Base-by-base conservation (phyloP, 108 stramenopile species). In the Pseudonitzschia delicatissima region DNA sequence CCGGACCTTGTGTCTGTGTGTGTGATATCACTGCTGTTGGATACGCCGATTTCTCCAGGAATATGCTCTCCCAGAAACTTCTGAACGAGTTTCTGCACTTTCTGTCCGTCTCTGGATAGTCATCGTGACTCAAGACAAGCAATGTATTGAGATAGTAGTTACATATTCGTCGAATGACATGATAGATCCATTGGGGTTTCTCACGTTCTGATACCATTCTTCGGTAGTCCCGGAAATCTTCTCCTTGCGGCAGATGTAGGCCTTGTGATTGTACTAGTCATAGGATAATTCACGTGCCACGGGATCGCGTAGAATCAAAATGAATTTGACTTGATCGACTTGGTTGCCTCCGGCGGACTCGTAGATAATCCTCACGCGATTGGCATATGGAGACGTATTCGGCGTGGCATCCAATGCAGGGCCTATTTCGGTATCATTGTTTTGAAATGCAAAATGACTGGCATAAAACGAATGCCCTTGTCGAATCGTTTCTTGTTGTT, bases 351-450 rank as follows among this genome's bases (percentile, higher is more conserved):
- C 69, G 23, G 69, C 69, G 5, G 44, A 9, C 33, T 45, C n/a
- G 32, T 77, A 77, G 7, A 28, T 61, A 6, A 37, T 25, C 5
- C 47, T 53, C 17, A 77, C 71, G 35, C 66, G 35, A 2, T 61
- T 21, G 13, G 73, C 26, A 51, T 32, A 47, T 18, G 17, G 36
- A 17, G 70, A 27, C 26, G 61, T 64, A 31, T 65, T 47, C 9
- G 78, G 78, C 4, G 78, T 79, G 23, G 73, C 78, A 51, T 79
- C 78, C 37, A 80, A 13, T 6, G 67, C 63, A n/a, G n/a, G n/a
- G n/a, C n/a, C n/a, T n/a, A n/a, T n/a, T n/a, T n/a, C n/a, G n/a
- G n/a, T n/a, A n/a, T n/a, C n/a, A n/a, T n/a, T n/a, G n/a, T n/a
- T n/a, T n/a, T n/a, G n/a, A 31, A 64, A 62, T 1, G 45, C 51